phyloP scores from a whole-genome alignment of 805 yeast species.

The Saccharomycopsis lassenensis region DNA sequence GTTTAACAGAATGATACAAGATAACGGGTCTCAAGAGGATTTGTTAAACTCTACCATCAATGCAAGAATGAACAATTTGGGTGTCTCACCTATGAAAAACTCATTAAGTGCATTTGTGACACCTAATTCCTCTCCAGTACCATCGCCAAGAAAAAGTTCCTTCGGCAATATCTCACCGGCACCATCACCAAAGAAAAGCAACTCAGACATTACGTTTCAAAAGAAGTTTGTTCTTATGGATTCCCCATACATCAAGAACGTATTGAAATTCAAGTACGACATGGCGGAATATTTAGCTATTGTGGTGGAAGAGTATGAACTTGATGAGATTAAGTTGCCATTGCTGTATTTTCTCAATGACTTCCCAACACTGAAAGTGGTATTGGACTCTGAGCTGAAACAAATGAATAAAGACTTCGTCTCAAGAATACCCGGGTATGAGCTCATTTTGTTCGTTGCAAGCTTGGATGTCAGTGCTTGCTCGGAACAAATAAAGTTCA shows the following conservation, averaged over 20 bases:
- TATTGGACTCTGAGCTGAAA: constrained; percentile 4
- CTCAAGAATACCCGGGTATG: constrained; percentile 12
- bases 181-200: constrained; percentile 6
- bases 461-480: constrained; percentile 2
- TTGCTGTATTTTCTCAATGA: constrained; percentile 2
- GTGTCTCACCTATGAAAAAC: too few relatives aligned
- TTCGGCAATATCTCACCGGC: constrained; percentile 5
- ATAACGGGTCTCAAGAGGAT: constrained; percentile 1
- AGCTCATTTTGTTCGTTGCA: constrained; percentile 9
- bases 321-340: constrained; percentile 10
- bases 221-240: constrained; percentile 7
- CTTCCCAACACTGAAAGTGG: constrained; percentile 12
- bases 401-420: constrained; percentile 6
- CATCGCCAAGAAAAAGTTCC: constrained; percentile 8
- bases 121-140: too few relatives aligned
- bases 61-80: constrained; percentile 1
- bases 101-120: too few relatives aligned
- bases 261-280: constrained; percentile 16
- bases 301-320: constrained; percentile 8
- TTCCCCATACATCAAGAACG: constrained; percentile 16
- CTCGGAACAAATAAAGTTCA: constrained; percentile 12
- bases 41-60: neutral
- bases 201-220: too few relatives aligned
- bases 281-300: constrained; percentile 11
- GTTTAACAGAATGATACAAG: constrained; percentile 17